Evolutionary conservation across 768 basidiomycete genomes (phyloP).

Genomic region (Tulasnella sp.): DNA sequence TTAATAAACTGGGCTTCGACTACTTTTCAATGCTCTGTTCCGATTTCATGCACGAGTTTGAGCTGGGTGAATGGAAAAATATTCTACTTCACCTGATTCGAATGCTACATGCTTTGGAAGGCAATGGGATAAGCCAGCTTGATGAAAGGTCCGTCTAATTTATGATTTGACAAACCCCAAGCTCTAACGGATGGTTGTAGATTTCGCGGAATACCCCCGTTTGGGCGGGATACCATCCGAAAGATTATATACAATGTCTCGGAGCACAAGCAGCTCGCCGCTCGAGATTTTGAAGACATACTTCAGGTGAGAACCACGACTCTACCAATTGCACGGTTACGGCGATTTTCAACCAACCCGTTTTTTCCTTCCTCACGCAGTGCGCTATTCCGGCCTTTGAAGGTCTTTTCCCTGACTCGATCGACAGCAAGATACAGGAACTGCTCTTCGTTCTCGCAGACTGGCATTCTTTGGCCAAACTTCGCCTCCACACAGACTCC

Average conservation of each 20-base stretch:
- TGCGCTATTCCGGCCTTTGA: conserved; percentile 34
- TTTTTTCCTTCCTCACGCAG: conserved; percentile 22
- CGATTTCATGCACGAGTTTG: conserved; percentile 51
- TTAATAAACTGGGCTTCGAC: conserved; percentile 40
- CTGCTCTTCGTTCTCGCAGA: conserved; percentile 24
- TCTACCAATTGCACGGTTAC: background rate
- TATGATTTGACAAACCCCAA: background rate
- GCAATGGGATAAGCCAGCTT: background rate
- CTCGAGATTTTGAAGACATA: conserved; percentile 42
- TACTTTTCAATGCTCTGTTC: conserved; percentile 41
- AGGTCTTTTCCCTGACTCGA: conserved; percentile 29
- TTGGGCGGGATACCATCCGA: conserved; percentile 27
- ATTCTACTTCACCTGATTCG: conserved; percentile 48
- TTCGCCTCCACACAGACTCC: conserved; percentile 28
- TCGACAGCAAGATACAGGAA: conserved; percentile 17
- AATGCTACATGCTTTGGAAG: conserved; percentile 12
- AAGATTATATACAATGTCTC: conserved; percentile 19
- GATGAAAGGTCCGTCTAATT: background rate
- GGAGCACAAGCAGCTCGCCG: conserved; percentile 29
- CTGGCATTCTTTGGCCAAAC: conserved; percentile 34
- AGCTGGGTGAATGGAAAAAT: conserved; percentile 49
- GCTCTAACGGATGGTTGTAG: background rate
- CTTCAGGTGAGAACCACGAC: conserved; percentile 38
- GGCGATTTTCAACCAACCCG: background rate
- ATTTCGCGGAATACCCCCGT: conserved; percentile 8